Base-by-base conservation (phyloP, 2,329 filamentous ascomycete genomes). In the Trichoderma aggressivum region DNA sequence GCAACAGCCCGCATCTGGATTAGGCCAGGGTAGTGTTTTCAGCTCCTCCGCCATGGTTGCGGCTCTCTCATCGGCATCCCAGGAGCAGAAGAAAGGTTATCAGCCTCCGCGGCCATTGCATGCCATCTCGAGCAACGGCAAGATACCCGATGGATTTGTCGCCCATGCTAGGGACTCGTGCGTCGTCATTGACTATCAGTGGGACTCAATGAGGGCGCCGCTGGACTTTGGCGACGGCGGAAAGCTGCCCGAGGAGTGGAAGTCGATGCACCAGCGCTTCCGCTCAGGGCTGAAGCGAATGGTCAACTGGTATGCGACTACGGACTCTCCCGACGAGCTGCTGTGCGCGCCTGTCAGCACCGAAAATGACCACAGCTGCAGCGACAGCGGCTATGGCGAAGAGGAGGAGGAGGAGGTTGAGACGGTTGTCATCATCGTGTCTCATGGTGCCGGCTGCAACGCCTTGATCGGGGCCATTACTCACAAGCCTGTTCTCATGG, bases 381-480 rank as follows among this genome's bases (percentile, higher is more conserved):
- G 21, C 34, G 66, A 60, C 26, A 64, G 55, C 50, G 56, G 63
- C n/a, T 55, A 80, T 43, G 76, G 75, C 50, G 78, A 80, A 12
- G 71, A 71, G 72, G 86, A 89, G 0, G 88, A 92, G 16, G 88
- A 90, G 26, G 86, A 90, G 39, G 86, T 89, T 1, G 92, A 97
- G 75, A 88, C 94, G 1, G 90, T 98, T 1, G 84, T 99, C 18
- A 86, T 99, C 53, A 83, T 99, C 8, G 92, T 99, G 26, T 97
- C 96, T 0, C 96, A 99, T 78, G 95, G 95, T 28, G 96, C 96
- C 16, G 96, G 96, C 50, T 97, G 95, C 82, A 99, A 99, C 82
- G 96, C 96, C 3, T 82, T 99, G 58, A 94, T 99, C 73, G 94
- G 95, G 14, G 94, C 94, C 30, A 88, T 99, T 74, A 97, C 94